Percentiles rank a stretch among this genome's conserved stretches.
Conservation (phyloP, 2,329 filamentous ascomycete species). For the Neopestalotiopsis rosae region DNA sequence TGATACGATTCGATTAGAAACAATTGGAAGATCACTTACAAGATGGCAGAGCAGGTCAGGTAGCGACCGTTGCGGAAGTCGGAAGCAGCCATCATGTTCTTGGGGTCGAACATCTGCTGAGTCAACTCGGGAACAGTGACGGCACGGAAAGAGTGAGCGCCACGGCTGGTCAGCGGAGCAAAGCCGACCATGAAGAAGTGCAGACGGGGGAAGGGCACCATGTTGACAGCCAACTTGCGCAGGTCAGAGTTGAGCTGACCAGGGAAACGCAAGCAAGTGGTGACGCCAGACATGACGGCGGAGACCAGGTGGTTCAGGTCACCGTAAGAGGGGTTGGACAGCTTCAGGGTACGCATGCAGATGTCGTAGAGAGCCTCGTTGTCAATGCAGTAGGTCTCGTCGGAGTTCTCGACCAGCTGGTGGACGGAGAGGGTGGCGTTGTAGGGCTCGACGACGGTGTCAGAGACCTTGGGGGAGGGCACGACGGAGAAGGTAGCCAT, state of each 20-base stretch:
- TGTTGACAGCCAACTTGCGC: constrained; percentile 99
- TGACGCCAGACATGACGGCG: constrained; percentile 99
- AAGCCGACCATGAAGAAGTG: constrained; percentile 99
- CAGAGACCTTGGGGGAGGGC: constrained; percentile 98
- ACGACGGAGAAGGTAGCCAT: constrained; percentile 99
- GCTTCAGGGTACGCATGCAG: constrained; percentile 99
- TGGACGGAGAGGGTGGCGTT: constrained; percentile 99
- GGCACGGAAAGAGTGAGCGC: constrained; percentile 93
- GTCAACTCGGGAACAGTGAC: constrained; percentile 97
- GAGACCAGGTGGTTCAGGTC: constrained; percentile 99
- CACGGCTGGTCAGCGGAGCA: constrained; percentile 93
- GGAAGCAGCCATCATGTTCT: constrained; percentile 99
- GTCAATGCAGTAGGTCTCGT: constrained; percentile 99
- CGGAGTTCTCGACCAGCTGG: constrained; percentile 99
- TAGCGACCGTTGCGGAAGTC: constrained; percentile 99
- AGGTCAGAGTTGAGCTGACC: constrained; percentile 99
- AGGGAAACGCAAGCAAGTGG: constrained; percentile 98
- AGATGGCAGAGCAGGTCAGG: constrained; percentile 99
- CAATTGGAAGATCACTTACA: constrained; percentile 58
- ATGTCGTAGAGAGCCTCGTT: constrained; percentile 99
- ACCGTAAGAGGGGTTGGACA: constrained; percentile 97
- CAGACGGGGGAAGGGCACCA: constrained; percentile 99
- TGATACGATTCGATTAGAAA: constrained; percentile 32
- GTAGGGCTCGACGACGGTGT: constrained; percentile 99
- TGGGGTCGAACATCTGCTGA: constrained; percentile 99